phyloP scores from a whole-genome alignment of 805 yeast genomes.

The Nakazawaea wickerhamii region DNA sequence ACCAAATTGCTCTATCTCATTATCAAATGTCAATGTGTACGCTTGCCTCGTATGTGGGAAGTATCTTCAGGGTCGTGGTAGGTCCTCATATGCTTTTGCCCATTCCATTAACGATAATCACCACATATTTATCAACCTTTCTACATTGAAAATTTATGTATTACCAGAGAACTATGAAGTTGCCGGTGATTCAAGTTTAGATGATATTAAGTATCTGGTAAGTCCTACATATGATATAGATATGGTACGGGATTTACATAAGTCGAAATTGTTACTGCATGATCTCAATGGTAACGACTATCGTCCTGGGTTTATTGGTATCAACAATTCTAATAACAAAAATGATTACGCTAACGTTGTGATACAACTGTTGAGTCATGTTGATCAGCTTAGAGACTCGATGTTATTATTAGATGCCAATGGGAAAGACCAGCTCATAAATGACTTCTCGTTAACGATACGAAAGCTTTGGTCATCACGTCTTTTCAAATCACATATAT shows the following conservation, averaged over 20 bases:
- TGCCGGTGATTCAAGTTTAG: conserved; percentile 28
- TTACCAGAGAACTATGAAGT: conserved; percentile 60
- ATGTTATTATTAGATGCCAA: conserved; percentile 27
- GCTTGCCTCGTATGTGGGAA: conserved; percentile 73
- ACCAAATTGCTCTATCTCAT: conserved; percentile 57
- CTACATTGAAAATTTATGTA: conserved; percentile 41
- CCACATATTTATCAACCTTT: conserved; percentile 56
- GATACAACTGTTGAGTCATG: conserved; percentile 51
- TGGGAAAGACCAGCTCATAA: conserved; percentile 29
- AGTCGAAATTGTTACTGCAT: conserved; percentile 17
- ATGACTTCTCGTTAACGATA: conserved; percentile 38
- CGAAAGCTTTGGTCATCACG: conserved; percentile 62
- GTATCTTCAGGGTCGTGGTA: conserved; percentile 63
- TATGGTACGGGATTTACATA: conserved; percentile 28
- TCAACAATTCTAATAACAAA: conserved; percentile 42
- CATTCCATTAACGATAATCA: conserved; percentile 63
- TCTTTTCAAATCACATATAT: conserved; percentile 55
- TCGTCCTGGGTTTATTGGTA: conserved; percentile 59
- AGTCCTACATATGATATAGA: conserved; percentile 42
- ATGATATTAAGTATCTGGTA: conserved; percentile 47
- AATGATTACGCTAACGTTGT: conserved; percentile 56
- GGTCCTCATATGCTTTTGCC: conserved; percentile 57
- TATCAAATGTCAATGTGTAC: conserved; percentile 57
- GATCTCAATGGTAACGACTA: conserved; percentile 46
- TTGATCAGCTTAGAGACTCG: conserved; percentile 42